Evolutionary conservation across 805 yeast species (phyloP), one percentile per base, ranked within the genome.

Genomic region (Candida germanica): DNA sequence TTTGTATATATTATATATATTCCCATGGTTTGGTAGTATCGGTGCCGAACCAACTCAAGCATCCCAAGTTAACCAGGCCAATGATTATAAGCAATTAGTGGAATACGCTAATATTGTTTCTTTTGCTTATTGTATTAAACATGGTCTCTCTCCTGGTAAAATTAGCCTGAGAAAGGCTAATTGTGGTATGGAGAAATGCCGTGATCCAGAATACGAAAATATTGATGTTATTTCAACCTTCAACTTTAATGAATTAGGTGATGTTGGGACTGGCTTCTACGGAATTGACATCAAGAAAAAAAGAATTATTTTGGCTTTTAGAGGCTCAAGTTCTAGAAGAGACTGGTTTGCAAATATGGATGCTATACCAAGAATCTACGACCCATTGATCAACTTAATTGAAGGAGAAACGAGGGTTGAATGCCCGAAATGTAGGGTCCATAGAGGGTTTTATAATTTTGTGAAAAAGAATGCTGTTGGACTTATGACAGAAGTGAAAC

Each of bases 341-440:
- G 93, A 85, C 51, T 79, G 85, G 82, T 37, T 69, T 9, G 67
- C 77, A 21, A 83, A 85, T 56, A 61, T 81, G 31, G 66, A 69
- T 25, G 64, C 73, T 24, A 35, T 61, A 3, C 77, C 77, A 5
- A 64, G 67, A 3, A 49, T 51, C 0, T 82, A 77, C 50, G 47
- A 51, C 11, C 83, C 87, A 0, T 50, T 67, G 24, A 60, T 69
- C 11, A 37, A 36, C 13, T 20, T 36, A 7, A 35, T 32, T 8
- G 38, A 31, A 13, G 35, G 17, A 22, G 35, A 29, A 37, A 33
- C 39, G 31, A 52, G 22, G 15, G 26, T 42, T 1, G 39, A 37
- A 6, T 82, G 89, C 55, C 49, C 54, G 9, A 64, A 59, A 9
- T 82, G 89, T 51, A 54, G 48, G 15, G 78, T 80, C 10, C 94